Base-by-base conservation (phyloP, 106 monocot genomes). In the Ottelia alismoides region DNA sequence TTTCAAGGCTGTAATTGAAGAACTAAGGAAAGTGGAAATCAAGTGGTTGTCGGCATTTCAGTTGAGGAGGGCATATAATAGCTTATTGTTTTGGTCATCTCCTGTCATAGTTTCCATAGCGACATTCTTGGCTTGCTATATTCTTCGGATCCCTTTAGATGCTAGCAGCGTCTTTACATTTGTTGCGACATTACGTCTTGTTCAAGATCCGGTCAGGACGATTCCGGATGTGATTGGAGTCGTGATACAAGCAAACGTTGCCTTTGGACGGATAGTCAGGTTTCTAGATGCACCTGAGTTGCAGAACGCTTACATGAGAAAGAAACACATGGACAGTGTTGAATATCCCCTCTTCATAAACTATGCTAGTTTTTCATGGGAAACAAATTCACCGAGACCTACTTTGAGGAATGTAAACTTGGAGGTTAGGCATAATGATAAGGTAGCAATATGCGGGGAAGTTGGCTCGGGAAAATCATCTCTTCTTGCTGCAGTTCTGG, bases 381-480 rank as follows among this genome's bases (percentile, higher is more conserved):
- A 82, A 5, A 72, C 47, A 3, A 68, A 63, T 45, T 45, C 45
- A 32, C 40, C 52, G 18, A 72, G 72, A 45, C 60, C 68, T 11
- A 74, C 81, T 18, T 57, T 96, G 22, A 70, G 53, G 29, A 71
- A 75, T 25, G 57, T 96, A 31, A 77, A 65, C 47, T 43, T 96
- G 35, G 66, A 57, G 10, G 53, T 82, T 61, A 70, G 57, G 47
- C 52, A 27, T 29, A 79, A 84, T 1, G 79, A 96, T 27, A 96
- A 85, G 74, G 65, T 96, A 19, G 96, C 96, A 18, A 75, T 96
- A 1, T 96, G 96, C 56, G 96, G 96, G 29, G 84, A 85, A 25
- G 96, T 96, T 56, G 96, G 96, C 45, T 74, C 96, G 7, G 96
- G 89, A 52, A 96, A 96, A 61, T 89, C 96, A 16, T 74, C 96